These are phyloP conservation scores for Neofusicoccum cordaticola DNA, from an alignment of 2,329 filamentous ascomycete species.

Conservation along the genomic window DNA sequence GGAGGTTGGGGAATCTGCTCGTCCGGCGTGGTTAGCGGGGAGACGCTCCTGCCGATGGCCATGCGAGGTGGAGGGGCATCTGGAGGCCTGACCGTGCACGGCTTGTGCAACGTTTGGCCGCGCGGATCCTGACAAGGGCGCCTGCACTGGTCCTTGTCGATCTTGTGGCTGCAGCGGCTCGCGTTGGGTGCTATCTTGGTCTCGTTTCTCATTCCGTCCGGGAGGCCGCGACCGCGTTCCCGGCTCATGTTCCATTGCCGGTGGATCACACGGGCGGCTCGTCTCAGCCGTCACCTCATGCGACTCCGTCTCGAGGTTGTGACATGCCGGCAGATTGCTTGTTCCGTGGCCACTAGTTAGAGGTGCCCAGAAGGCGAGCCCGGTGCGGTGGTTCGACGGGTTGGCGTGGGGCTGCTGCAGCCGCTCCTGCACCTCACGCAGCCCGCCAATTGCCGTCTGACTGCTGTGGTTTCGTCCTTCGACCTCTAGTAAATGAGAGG, in stretches of 20 bases:
- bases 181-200: neutral
- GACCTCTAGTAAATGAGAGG: conserved; percentile 11
- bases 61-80: neutral
- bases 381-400: conserved; percentile 2
- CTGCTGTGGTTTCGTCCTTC: neutral
- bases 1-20: neutral
- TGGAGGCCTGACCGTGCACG: conserved; percentile 8
- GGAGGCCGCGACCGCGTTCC: neutral
- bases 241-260: neutral
- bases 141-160: conserved; percentile 15
- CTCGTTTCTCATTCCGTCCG: neutral
- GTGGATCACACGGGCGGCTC: neutral
- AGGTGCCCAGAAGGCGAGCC: conserved; percentile 15
- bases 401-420: neutral
- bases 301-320: neutral
- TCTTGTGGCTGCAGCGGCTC: neutral
- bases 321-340: neutral
- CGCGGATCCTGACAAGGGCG: conserved; percentile 5
- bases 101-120: conserved; percentile 13
- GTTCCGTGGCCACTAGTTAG: conserved; percentile 13
- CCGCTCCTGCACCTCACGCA: neutral
- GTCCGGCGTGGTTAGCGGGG: neutral
- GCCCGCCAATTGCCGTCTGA: neutral
- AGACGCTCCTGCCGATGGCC: neutral
- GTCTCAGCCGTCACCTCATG: conserved; percentile 5